Evolutionary conservation across 345 rosid species (phyloP).

Genomic region (Theobroma cacao): DNA sequence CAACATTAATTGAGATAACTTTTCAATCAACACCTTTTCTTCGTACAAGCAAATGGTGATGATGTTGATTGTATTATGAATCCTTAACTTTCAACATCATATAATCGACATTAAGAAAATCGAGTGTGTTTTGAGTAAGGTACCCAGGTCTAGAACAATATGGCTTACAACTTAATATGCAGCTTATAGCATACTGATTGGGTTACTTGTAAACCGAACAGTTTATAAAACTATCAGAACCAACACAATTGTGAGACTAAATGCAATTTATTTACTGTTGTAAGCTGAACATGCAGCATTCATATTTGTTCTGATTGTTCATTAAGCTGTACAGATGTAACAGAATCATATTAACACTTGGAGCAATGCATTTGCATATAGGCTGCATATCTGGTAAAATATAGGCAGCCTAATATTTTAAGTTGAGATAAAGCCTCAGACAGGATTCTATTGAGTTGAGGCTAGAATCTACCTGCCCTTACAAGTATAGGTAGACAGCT

Average conservation of each 20-base stretch:
- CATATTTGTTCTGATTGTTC: neutral
- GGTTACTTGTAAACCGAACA: neutral
- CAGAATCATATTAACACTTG: neutral
- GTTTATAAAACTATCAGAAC: neutral
- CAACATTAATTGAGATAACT: neutral
- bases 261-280: neutral
- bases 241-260: neutral
- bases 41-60: neutral
- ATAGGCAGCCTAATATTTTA: neutral
- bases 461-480: neutral
- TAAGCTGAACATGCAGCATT: too few relatives aligned
- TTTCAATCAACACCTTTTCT: neutral
- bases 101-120: too few relatives aligned
- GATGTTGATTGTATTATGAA: neutral
- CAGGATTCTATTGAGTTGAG: neutral
- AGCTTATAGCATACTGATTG: neutral
- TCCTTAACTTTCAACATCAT: neutral
- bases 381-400: neutral
- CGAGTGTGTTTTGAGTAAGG: too few relatives aligned
- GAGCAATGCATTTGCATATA: neutral
- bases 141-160: neutral
- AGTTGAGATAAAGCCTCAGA: neutral
- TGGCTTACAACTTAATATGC: neutral
- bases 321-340: neutral
- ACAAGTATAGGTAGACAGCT: neutral